phyloP scores from a whole-genome alignment of 176 grass and related monocot species.

The Typha latifolia region DNA sequence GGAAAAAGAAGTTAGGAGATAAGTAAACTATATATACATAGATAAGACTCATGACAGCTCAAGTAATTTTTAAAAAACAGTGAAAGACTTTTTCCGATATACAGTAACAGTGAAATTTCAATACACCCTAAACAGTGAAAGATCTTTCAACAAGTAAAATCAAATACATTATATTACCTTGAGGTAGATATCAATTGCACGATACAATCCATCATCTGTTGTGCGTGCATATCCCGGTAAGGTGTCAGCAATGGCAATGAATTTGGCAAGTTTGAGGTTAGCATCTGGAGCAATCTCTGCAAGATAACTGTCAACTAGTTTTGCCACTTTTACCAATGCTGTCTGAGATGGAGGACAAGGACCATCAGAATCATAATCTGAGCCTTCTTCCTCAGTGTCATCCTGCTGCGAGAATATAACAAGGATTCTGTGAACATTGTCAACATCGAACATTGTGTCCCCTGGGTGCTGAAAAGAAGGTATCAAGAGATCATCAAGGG shows the following conservation, averaged over 20 bases:
- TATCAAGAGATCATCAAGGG: conserved; percentile 35
- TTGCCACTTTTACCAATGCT: conserved; percentile 33
- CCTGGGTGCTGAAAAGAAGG: conserved; percentile 28
- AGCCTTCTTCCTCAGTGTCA: conserved; percentile 31
- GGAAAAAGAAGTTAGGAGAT: conserved; percentile 1
- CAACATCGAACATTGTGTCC: conserved; percentile 62
- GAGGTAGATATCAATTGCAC: conserved; percentile 59
- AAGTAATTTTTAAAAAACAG: neutral
- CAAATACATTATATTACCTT: conserved; percentile 28
- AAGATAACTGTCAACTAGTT: conserved; percentile 51
- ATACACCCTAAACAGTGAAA: too few relatives aligned
- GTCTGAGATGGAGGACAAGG: conserved; percentile 21
- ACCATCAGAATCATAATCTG: conserved; percentile 12
- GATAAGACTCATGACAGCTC: neutral
- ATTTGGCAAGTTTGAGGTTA: conserved; percentile 52
- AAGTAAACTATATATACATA: neutral
- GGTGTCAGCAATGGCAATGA: conserved; percentile 37
- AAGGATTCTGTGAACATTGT: conserved; percentile 56
- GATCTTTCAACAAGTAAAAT: too few relatives aligned
- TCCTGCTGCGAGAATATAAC: conserved; percentile 48
- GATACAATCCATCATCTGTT: conserved; percentile 52
- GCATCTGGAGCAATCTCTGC: conserved; percentile 61
- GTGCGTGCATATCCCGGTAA: conserved; percentile 52
- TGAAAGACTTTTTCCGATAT: too few relatives aligned
- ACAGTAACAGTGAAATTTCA: too few relatives aligned